Evolutionary conservation across 345 rosid genomes (phyloP).

Genomic region (Isatis tinctoria): DNA sequence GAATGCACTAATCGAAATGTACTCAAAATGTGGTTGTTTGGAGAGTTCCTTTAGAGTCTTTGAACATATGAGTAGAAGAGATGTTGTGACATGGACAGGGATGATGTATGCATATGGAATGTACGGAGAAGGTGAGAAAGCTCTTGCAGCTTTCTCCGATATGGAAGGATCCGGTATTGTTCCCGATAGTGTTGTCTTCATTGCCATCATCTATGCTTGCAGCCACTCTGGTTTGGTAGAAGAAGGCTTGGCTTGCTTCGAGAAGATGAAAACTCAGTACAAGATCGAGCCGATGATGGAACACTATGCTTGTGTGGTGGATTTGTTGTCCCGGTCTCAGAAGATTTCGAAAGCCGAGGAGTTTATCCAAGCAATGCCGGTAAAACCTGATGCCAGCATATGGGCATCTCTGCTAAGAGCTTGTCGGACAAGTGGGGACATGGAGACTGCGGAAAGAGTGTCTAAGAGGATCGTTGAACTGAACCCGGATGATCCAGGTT

Average conservation of each 20-base stretch:
- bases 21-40: conserved; percentile 63
- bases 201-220: conserved; percentile 61
- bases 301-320: conserved; percentile 55
- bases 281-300: conserved; percentile 42
- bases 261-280: conserved; percentile 47
- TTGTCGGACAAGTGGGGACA: conserved; percentile 42
- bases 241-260: conserved; percentile 52
- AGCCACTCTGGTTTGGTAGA: conserved; percentile 79
- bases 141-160: conserved; percentile 41
- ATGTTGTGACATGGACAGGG: conserved; percentile 72
- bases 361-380: conserved; percentile 47
- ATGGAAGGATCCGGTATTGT: conserved; percentile 50
- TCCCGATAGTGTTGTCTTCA: conserved; percentile 54
- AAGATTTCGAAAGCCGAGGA: conserved; percentile 42
- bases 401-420: conserved; percentile 64
- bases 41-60: conserved; percentile 39
- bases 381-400: conserved; percentile 53
- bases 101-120: conserved; percentile 62
- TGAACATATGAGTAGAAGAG: conserved; percentile 48
- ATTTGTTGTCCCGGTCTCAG: conserved; percentile 50
- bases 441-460: conserved; percentile 42
- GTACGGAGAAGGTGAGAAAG: conserved; percentile 58
- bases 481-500: conserved; percentile 47
- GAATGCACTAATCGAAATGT: conserved; percentile 68
- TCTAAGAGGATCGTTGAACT: conserved; percentile 39